Evolutionary conservation across 1,284 basidiomycete genomes (phyloP).

Genomic region (Paramarasmius palmivorus): DNA sequence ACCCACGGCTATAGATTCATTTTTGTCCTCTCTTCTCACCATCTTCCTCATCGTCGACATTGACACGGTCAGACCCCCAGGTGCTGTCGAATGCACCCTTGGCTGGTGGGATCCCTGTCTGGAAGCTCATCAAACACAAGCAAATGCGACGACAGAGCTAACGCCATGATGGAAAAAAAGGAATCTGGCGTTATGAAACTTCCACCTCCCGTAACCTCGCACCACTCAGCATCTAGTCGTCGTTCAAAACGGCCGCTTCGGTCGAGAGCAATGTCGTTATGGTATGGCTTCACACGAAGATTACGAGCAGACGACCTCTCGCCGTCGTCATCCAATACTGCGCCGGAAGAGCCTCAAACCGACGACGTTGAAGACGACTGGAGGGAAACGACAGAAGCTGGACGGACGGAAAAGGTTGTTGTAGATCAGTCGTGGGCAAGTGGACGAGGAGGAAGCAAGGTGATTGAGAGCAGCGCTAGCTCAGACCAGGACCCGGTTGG

Average conservation of each 20-base stretch:
- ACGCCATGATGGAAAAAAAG: too few relatives aligned
- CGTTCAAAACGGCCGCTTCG: not conserved
- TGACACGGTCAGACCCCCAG: too few relatives aligned
- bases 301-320: not conserved
- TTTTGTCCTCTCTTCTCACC: too few relatives aligned
- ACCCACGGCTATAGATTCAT: too few relatives aligned
- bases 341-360: not conserved
- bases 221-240: not conserved
- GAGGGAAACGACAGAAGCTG: slow-evolving; percentile 3
- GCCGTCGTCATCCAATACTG: slow-evolving; percentile 2
- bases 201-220: slow-evolving; percentile 39
- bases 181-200: slow-evolving; percentile 16
- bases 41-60: too few relatives aligned
- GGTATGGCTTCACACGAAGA: not conserved
- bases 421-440: slow-evolving; percentile 12
- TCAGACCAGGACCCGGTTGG: slow-evolving; percentile 7
- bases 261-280: not conserved
- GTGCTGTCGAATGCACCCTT: too few relatives aligned
- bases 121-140: too few relatives aligned
- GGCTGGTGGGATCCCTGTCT: too few relatives aligned
- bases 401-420: slow-evolving; percentile 10
- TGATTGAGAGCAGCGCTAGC: slow-evolving; percentile 6
- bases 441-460: slow-evolving; percentile 5
- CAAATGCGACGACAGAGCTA: too few relatives aligned
- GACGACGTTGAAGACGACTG: not conserved